phyloP scores from a whole-genome alignment of 2,329 filamentous ascomycete species.

The Albifimbria verrucaria region DNA sequence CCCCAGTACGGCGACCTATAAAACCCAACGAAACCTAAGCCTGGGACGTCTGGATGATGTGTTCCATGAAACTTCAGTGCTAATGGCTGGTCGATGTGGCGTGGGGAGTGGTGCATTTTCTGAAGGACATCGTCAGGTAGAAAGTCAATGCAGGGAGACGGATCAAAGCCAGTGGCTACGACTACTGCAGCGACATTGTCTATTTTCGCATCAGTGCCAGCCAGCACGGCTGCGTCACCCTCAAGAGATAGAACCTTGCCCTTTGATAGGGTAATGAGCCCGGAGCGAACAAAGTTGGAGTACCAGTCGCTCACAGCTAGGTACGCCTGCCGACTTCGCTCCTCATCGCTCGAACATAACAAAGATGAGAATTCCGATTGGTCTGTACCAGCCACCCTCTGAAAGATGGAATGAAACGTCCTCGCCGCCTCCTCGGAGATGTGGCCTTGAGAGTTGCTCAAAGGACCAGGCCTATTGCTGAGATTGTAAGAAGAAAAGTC shows the following conservation, averaged over 20 bases:
- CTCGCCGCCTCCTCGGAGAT: constrained; percentile 57
- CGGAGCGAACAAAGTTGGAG: constrained; percentile 67
- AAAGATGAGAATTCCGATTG: constrained; percentile 48
- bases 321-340: constrained; percentile 54
- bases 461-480: constrained; percentile 53
- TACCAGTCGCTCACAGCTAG: constrained; percentile 71
- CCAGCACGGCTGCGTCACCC: constrained; percentile 32
- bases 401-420: constrained; percentile 49
- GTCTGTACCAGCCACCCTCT: constrained; percentile 46
- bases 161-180: constrained; percentile 72
- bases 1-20: constrained; percentile 85
- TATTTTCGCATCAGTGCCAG: constrained; percentile 30
- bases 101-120: constrained; percentile 54
- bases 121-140: constrained; percentile 55
- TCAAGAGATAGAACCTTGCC: constrained; percentile 40
- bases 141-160: constrained; percentile 61
- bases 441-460: constrained; percentile 63
- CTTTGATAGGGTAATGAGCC: constrained; percentile 48
- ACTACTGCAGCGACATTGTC: constrained; percentile 63
- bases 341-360: constrained; percentile 34
- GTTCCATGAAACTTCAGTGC: constrained; percentile 67
- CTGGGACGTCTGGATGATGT: constrained; percentile 56
- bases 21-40: constrained; percentile 76
- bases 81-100: constrained; percentile 55
- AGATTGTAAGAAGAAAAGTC: constrained; percentile 73